Conservation (phyloP, 805 yeast genomes). For the Schwanniomyces pseudopolymorphus region DNA sequence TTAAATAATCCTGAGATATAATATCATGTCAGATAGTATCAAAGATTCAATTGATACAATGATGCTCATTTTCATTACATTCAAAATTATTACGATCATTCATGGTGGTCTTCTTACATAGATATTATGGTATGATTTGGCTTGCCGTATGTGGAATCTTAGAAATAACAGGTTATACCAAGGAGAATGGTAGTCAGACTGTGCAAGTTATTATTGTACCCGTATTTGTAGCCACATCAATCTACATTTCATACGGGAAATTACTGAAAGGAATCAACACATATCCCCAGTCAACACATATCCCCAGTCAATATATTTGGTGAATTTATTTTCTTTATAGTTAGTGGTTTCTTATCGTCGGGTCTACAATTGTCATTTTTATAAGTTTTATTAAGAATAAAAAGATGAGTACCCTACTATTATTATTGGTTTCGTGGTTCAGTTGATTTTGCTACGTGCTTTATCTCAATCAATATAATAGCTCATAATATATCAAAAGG, state of each 20-base stretch:
- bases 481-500: too few relatives aligned
- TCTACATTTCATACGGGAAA: slow-evolving; percentile 1
- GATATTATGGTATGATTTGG: slow-evolving; percentile 6
- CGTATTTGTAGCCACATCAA: slow-evolving; percentile 3
- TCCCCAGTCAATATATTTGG: slow-evolving; percentile 11
- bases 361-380: slow-evolving; percentile 26
- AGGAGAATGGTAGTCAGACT: slow-evolving; percentile 2
- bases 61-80: not conserved
- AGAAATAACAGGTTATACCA: slow-evolving; percentile 2
- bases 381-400: slow-evolving; percentile 15
- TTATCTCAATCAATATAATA: slow-evolving; percentile 9
- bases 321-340: slow-evolving; percentile 23
- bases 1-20: too few relatives aligned
- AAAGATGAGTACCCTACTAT: not conserved
- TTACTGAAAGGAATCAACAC: slow-evolving; percentile 5
- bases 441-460: slow-evolving; percentile 25
- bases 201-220: slow-evolving; percentile 5
- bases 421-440: slow-evolving; percentile 21
- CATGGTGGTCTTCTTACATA: not conserved
- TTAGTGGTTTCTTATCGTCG: slow-evolving; percentile 27
- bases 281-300: slow-evolving; percentile 8
- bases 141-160: slow-evolving; percentile 2
- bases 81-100: not conserved
- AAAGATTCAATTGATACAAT: not conserved
- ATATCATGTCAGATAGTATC: not conserved